Evolutionary conservation across 306 rosid species (phyloP), one percentile per base, ranked within the genome.

Genomic region (Lagenaria siceraria): DNA sequence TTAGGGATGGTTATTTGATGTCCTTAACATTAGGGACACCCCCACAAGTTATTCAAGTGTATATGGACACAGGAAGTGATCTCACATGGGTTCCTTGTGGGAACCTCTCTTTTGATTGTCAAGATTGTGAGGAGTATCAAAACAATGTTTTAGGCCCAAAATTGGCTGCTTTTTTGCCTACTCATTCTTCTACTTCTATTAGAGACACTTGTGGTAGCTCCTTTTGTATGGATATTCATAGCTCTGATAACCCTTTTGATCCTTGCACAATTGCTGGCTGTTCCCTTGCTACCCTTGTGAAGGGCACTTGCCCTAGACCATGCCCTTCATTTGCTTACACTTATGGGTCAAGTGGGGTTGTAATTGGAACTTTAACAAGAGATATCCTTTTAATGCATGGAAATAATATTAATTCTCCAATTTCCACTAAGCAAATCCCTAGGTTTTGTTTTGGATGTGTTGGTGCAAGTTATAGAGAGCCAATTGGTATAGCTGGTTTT

Each of bases 81-180:
- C 90, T 87, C 7, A 81, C 87, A 6, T 87, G 90, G 90, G 90
- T 87, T 77, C 90, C 90, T 25, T 87, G 90, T 71, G 88, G 88
- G 52, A 83, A 83, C 60, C 52, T 85, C 36, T 81, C 88, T 21
- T 87, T 87, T 78, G 80, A 78, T 70, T 85, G 90, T 78, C 48
- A 85, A 14, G 87, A 83, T n/a, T 87, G 88, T 72, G 88, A 84
- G 1, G 86, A 78, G 31, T 77, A 56, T 14, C 65, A 79, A n/a
- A 80, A 74, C 81, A 78, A 22, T 42, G 24, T 43, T 63, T 61
- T 15, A 54, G 82, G 68, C 55, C 62, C 75, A 49, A 81, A 48
- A 10, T 25, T 49, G n/a, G 59, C 83, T 11, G 9, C 25, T 46
- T 87, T 83, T 74, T 81, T 85, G 60, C 90, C 90, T 27, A 73